Percentiles rank a stretch among this genome's conserved stretches.
Evolutionary conservation across 1,284 basidiomycete species (phyloP).

Genomic region (Entoloma clypeatum): DNA sequence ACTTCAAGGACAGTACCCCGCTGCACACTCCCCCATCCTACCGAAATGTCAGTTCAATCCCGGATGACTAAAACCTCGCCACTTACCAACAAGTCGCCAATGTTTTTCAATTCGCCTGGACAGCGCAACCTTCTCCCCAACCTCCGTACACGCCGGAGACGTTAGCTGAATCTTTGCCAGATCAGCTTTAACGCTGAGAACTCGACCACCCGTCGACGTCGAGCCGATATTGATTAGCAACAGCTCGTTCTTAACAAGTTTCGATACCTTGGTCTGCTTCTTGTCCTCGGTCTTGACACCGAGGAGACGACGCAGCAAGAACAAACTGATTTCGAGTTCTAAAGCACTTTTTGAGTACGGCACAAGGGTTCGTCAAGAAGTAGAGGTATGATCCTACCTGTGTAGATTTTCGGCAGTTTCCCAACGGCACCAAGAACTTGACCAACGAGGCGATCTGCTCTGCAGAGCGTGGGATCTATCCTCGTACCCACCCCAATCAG

Average conservation of each 20-base stretch:
- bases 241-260: conserved; percentile 91
- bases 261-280: conserved; percentile 95
- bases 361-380: not conserved
- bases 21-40: conserved; percentile 53
- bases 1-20: conserved; percentile 50
- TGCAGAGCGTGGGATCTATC: conserved; percentile 94
- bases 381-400: conserved; percentile 49
- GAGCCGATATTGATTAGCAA: conserved; percentile 93
- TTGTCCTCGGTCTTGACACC: conserved; percentile 98
- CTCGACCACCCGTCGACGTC: conserved; percentile 90
- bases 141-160: conserved; percentile 89
- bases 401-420: conserved; percentile 90
- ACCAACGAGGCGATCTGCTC: conserved; percentile 95
- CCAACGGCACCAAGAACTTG: conserved; percentile 95
- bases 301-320: conserved; percentile 91
- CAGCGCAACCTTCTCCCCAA: conserved; percentile 93
- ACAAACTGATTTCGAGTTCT: conserved; percentile 90
- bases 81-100: conserved; percentile 85
- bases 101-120: conserved; percentile 95
- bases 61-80: not conserved
- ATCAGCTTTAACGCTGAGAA: conserved; percentile 88
- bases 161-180: conserved; percentile 91
- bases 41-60: conserved; percentile 4
- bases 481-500: conserved; percentile 97
- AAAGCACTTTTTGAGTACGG: conserved; percentile 1